A percentile compares a stretch with the other conserved stretches of the same genome.
phyloP scores from a whole-genome alignment of 2,329 filamentous ascomycete genomes.

The Colletotrichum limetticola region DNA sequence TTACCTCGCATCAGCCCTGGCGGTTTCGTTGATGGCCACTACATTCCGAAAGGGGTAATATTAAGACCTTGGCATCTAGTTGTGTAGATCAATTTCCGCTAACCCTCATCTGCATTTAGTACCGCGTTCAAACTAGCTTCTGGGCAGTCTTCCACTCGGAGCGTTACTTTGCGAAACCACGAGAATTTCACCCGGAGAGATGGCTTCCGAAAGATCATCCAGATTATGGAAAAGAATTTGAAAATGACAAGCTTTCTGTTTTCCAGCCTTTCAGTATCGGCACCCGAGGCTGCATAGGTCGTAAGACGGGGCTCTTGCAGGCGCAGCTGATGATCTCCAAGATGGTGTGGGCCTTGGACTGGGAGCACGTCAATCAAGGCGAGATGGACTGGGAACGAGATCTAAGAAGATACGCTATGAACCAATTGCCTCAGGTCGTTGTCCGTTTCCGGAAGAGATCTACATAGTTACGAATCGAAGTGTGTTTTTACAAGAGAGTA shows the following conservation, averaged over 20 bases:
- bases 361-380: not conserved
- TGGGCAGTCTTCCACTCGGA: not conserved
- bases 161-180: not conserved
- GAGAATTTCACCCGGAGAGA: not conserved
- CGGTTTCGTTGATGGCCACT: constrained; percentile 38
- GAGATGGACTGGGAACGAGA: not conserved
- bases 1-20: constrained; percentile 40
- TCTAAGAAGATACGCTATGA: not conserved
- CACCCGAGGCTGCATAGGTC: not conserved
- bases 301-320: not conserved
- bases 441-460: not conserved
- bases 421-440: not conserved
- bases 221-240: not conserved
- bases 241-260: not conserved
- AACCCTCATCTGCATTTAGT: not conserved
- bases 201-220: not conserved
- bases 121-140: not conserved
- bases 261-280: not conserved
- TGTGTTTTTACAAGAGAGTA: too few relatives aligned
- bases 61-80: not conserved
- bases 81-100: not conserved
- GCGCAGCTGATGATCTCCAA: not conserved
- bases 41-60: constrained; percentile 35
- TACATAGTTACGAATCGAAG: not conserved
- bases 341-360: not conserved